These are phyloP conservation scores for Erythrobasidium hasegawianum DNA, from an alignment of 1,284 basidiomycete species.

Conservation along the genomic window DNA sequence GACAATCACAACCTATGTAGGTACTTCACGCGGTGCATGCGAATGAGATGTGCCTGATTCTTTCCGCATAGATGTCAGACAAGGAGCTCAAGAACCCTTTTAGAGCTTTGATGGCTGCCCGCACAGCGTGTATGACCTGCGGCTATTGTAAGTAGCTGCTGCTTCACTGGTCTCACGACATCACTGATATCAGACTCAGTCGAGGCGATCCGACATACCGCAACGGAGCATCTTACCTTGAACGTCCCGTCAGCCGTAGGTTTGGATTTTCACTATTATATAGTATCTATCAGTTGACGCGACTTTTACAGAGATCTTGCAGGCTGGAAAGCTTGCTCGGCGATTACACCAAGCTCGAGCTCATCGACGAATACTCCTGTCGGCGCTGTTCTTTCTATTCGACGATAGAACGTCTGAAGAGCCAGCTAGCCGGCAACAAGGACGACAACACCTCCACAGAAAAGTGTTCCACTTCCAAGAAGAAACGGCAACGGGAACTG, in stretches of 20 bases:
- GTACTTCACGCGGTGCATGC: not conserved
- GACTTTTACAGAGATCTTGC: slow-evolving; percentile 56
- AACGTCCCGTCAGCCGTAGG: slow-evolving; percentile 58
- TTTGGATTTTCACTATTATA: too few relatives aligned
- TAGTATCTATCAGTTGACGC: too few relatives aligned
- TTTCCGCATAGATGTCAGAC: slow-evolving; percentile 6
- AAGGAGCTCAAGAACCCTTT: slow-evolving; percentile 52
- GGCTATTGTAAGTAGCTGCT: slow-evolving; percentile 60
- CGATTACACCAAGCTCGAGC: slow-evolving; percentile 76
- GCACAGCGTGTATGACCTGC: slow-evolving; percentile 72
- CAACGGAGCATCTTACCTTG: slow-evolving; percentile 75
- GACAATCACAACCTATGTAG: slow-evolving; percentile 12
- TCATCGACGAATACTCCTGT: slow-evolving; percentile 76
- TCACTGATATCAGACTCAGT: slow-evolving; percentile 44
- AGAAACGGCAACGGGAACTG: slow-evolving; percentile 66
- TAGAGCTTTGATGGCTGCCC: slow-evolving; percentile 74
- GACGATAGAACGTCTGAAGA: slow-evolving; percentile 60
- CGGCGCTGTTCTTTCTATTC: slow-evolving; percentile 72
- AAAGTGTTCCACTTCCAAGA: slow-evolving; percentile 57
- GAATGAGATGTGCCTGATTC: too few relatives aligned
- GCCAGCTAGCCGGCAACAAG: slow-evolving; percentile 58
- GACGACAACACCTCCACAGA: not conserved
- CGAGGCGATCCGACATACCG: slow-evolving; percentile 80
- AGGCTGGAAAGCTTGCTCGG: slow-evolving; percentile 67
- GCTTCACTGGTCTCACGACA: not conserved